Evolutionary conservation across 148 eudicot genomes (phyloP).

Genomic region (Rhododendron henanense): DNA sequence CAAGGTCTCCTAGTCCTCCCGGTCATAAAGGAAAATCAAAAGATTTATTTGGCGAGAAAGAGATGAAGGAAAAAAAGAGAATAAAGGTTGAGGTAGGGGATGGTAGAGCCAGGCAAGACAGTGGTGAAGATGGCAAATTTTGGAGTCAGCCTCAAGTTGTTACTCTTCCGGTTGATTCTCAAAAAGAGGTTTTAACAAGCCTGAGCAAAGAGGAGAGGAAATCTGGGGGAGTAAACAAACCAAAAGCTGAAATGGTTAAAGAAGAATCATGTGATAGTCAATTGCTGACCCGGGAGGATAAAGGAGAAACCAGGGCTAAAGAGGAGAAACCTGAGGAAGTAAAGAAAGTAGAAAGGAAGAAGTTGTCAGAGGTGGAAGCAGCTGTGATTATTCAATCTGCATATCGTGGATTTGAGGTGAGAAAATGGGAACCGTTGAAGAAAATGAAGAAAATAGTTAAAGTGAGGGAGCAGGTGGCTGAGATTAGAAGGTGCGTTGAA

Average conservation of each 20-base stretch:
- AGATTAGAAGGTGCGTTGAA: conserved; percentile 33
- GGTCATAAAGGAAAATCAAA: neutral
- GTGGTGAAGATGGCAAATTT: neutral
- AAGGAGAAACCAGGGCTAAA: conserved; percentile 5
- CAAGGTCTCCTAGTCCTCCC: conserved; percentile 5
- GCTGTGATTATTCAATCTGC: conserved; percentile 58
- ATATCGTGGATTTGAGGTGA: conserved; percentile 62
- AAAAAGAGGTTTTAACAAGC: neutral
- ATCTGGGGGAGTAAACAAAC: neutral
- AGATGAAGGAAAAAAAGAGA: conserved; percentile 6
- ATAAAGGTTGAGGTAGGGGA: conserved; percentile 19
- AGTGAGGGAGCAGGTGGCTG: conserved; percentile 33
- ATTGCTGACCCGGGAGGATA: neutral
- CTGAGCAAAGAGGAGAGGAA: neutral
- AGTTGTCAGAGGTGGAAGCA: conserved; percentile 57
- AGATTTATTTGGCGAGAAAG: neutral
- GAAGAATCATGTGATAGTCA: conserved; percentile 9
- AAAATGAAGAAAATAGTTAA: conserved; percentile 59
- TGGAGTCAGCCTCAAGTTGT: neutral
- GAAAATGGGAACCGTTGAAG: conserved; percentile 62
- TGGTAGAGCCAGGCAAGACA: conserved; percentile 7
- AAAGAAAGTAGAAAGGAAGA: conserved; percentile 15
- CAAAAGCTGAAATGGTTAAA: neutral
- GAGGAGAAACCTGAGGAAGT: conserved; percentile 11
- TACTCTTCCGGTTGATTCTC: neutral